These are phyloP conservation scores for Phytophthora colocasiae DNA, from an alignment of 352 stramenopile species.

Conservation along the genomic window DNA sequence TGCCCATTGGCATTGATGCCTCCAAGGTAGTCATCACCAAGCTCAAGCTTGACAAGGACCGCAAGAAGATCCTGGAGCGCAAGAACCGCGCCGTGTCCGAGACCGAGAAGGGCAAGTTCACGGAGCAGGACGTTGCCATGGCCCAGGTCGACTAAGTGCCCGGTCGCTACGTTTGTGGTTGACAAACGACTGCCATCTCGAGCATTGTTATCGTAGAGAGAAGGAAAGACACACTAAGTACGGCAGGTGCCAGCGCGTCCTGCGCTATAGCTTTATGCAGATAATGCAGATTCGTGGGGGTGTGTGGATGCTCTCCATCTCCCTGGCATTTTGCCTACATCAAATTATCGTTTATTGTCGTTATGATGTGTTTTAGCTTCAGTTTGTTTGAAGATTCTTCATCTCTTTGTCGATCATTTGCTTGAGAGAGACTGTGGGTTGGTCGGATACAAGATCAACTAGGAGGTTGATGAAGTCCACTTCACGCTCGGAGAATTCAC, in stretches of 20 bases:
- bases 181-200: conserved; percentile 25
- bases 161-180: conserved; percentile 1
- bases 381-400: conserved; percentile 50
- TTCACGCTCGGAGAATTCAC: conserved; percentile 77
- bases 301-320: conserved; percentile 16
- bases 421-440: conserved; percentile 66
- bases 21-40: conserved; percentile 99
- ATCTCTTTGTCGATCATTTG: conserved; percentile 79
- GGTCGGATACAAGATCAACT: conserved; percentile 78
- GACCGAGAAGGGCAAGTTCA: conserved; percentile 92
- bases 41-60: conserved; percentile 99
- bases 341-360: conserved; percentile 2
- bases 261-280: conserved; percentile 6
- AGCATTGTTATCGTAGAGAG: conserved; percentile 49
- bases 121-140: conserved; percentile 88
- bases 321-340: conserved; percentile 32
- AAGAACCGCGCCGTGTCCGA: conserved; percentile 93
- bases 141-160: conserved; percentile 89
- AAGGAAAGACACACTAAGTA: conserved; percentile 49
- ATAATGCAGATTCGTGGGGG: conserved; percentile 34
- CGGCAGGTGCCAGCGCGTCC: conserved; percentile 21
- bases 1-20: conserved; percentile 97
- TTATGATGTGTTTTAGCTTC: not conserved
- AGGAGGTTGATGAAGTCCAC: conserved; percentile 86
- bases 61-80: conserved; percentile 98